Percentiles rank a stretch among this genome's conserved stretches.
phyloP scores from a whole-genome alignment of 495 filamentous ascomycete genomes.

The Daldinia vernicosa region DNA sequence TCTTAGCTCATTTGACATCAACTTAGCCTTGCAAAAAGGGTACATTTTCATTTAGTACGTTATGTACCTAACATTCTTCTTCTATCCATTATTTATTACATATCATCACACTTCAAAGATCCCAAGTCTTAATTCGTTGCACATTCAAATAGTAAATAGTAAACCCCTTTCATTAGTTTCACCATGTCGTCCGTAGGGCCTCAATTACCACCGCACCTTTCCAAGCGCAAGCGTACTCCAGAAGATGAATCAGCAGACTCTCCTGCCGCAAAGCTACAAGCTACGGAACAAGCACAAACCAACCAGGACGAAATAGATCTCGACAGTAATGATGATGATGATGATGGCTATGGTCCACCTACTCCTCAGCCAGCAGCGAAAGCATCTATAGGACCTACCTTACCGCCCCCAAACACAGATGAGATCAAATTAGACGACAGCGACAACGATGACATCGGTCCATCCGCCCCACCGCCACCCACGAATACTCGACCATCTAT shows the following conservation, averaged over 20 bases:
- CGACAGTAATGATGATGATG: conserved; percentile 43
- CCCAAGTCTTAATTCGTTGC: not conserved
- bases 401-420: conserved; percentile 40
- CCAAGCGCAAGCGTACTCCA: conserved; percentile 62
- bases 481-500: conserved; percentile 37
- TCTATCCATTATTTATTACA: not conserved
- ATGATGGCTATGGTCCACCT: conserved; percentile 49
- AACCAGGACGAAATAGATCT: conserved; percentile 53
- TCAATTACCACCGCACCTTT: conserved; percentile 59
- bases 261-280: conserved; percentile 52
- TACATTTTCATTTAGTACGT: not conserved
- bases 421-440: conserved; percentile 38
- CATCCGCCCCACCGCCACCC: conserved; percentile 27
- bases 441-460: conserved; percentile 38
- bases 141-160: not conserved
- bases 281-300: conserved; percentile 40
- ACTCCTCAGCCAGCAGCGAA: conserved; percentile 26
- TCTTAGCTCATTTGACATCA: conserved; percentile 7
- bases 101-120: not conserved
- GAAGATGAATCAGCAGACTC: conserved; percentile 51
- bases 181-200: conserved; percentile 61
- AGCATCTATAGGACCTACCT: conserved; percentile 36
- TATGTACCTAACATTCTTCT: too few relatives aligned
- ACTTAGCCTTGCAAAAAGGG: not conserved
- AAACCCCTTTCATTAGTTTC: not conserved